phyloP scores from a whole-genome alignment of 179 eudicot species.

The Spinacia oleracea region DNA sequence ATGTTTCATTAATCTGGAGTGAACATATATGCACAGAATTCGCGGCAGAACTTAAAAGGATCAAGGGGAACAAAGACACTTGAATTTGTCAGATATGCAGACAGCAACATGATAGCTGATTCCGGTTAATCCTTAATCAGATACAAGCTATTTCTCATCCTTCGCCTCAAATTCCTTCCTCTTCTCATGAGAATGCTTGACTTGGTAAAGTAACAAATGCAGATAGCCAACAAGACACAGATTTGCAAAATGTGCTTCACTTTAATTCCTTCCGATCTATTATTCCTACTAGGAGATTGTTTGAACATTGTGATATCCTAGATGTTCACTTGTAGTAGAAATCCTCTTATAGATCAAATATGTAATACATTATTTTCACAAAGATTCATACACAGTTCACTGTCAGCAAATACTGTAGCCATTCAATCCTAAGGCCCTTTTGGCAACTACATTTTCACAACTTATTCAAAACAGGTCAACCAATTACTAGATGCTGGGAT shows the following conservation, averaged over 20 bases:
- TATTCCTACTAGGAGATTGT: conserved; percentile 66
- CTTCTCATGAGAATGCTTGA: conserved; percentile 81
- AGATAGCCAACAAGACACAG: conserved; percentile 71
- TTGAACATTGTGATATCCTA: conserved; percentile 48
- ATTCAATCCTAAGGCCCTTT: not conserved
- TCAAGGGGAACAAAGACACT: too few species aligned
- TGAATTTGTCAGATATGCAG: too few species aligned
- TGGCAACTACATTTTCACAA: not conserved
- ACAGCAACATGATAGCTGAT: too few species aligned
- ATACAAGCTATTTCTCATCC: too few species aligned
- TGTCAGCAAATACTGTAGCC: conserved; percentile 4
- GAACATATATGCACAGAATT: conserved; percentile 45
- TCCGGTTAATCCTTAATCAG: too few species aligned
- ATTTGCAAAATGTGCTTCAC: conserved; percentile 68
- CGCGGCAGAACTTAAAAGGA: too few species aligned
- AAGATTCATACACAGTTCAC: not conserved
- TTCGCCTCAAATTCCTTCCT: conserved; percentile 57
- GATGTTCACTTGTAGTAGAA: not conserved
- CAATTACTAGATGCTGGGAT: too few species aligned
- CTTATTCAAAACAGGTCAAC: too few species aligned
- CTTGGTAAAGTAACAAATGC: conserved; percentile 90
- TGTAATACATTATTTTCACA: not conserved
- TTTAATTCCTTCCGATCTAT: conserved; percentile 70
- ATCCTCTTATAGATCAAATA: conserved; percentile 22
- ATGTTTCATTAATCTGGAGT: not conserved